Conservation (phyloP, 495 filamentous ascomycete species). For the Tuber calosporum region DNA sequence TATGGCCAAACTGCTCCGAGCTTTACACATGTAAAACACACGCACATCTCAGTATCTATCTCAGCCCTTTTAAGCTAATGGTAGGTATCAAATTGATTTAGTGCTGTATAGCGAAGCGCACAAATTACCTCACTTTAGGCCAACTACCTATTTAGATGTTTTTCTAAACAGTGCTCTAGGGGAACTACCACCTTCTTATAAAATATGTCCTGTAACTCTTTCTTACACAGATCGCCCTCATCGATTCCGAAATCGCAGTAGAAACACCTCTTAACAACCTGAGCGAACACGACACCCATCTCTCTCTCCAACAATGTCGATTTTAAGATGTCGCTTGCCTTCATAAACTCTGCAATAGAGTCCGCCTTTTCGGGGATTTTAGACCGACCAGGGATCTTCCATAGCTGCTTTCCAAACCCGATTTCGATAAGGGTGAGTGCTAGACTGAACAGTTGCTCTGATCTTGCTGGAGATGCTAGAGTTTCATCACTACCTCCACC, state of each 20-base stretch:
- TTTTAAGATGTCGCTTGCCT: conserved; percentile 14
- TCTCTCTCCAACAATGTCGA: neutral
- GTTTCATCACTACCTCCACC: neutral
- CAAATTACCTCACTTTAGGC: neutral
- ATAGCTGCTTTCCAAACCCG: conserved; percentile 14
- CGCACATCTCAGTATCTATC: too few species aligned
- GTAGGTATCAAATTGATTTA: too few species aligned
- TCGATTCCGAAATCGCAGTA: conserved; percentile 15
- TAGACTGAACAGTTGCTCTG: conserved; percentile 18
- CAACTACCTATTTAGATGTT: neutral
- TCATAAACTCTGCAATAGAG: conserved; percentile 6
- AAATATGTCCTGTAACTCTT: conserved; percentile 13
- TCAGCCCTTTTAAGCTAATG: too few species aligned
- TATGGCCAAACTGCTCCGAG: too few species aligned
- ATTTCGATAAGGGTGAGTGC: conserved; percentile 23
- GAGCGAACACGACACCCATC: conserved; percentile 17
- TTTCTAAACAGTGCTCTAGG: conserved; percentile 10
- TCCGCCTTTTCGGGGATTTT: neutral
- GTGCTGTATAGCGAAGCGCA: neutral
- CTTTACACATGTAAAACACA: too few species aligned
- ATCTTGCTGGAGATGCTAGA: neutral
- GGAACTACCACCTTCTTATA: conserved; percentile 15
- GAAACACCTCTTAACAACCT: conserved; percentile 14
- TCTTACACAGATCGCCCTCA: conserved; percentile 9
- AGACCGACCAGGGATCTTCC: conserved; percentile 11